Evolutionary conservation across 78 protist genomes (phyloP), one percentile per base, ranked within the genome.

Genomic region (Speleostelium caveatum): DNA sequence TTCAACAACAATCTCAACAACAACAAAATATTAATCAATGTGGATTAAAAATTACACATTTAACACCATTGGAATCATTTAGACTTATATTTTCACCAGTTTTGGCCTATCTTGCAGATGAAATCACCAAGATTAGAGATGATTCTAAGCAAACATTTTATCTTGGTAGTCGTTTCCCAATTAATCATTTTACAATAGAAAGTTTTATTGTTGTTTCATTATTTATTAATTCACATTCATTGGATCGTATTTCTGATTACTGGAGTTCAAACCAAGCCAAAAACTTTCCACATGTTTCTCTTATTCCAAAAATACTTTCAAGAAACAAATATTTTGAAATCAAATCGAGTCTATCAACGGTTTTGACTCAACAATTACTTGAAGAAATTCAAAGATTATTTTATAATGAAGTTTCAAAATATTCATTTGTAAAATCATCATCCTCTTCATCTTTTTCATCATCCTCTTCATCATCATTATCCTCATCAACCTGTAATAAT

Each of bases 271-370:
- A 58, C 1, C 90, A 69, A 59, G 90, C 90, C 45, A 67, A 69
- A 42, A 56, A 26, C 1, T 67, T 59, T 75, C 76, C 90, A 19
- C 75, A 63, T 38, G 78, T 83, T n/a, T 73, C 75, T 24, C 51
- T 63, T 14, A 83, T 83, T 16, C 90, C 90, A 69, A 73, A 55
- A 19, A 83, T 83, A 10, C 60, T 83, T 7, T 83, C 90, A 26
- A 61, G 90, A 22, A 83, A 83, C 68, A 83, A 83, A 63, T 83
- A 83, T 62, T 83, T 83, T 69, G 90, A 83, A 62, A 83, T 83
- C 68, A 83, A 83, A 60, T 69, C 80, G 6, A 41, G 72, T 30
- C 78, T 83, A 2, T 67, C 90, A 33, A 60, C 45, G 32, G 90
- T 83, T 16, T 51, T 83, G 32, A 53, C 79, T 22, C 41, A 41